phyloP scores from a whole-genome alignment of 1,284 basidiomycete species.

The Mycosarcoma mackinlayi region DNA sequence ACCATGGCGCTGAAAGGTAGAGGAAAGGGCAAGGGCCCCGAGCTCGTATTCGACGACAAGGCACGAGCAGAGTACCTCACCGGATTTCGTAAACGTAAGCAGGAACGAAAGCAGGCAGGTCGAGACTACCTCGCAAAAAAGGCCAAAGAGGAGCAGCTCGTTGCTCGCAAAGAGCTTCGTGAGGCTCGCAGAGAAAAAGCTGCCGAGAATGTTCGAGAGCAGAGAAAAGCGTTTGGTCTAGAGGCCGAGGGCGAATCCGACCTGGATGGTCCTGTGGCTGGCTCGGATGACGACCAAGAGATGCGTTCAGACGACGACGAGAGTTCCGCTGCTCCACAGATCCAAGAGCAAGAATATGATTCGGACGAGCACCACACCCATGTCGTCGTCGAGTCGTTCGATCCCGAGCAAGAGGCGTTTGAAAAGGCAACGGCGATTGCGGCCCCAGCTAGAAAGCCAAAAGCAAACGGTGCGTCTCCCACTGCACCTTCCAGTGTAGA shows the following conservation, averaged over 20 bases:
- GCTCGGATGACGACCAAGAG: slow-evolving; percentile 22
- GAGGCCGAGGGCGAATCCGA: slow-evolving; percentile 54
- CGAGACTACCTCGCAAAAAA: slow-evolving; percentile 52
- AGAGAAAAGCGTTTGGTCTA: slow-evolving; percentile 53
- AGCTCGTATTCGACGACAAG: slow-evolving; percentile 63
- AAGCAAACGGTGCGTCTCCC: slow-evolving; percentile 31
- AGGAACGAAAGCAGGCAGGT: slow-evolving; percentile 61
- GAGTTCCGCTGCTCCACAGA: slow-evolving; percentile 23
- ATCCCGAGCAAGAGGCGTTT: slow-evolving; percentile 49
- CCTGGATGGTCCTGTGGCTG: slow-evolving; percentile 23
- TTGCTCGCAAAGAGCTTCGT: slow-evolving; percentile 39
- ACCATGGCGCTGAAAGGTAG: slow-evolving; percentile 18
- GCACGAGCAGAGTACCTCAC: slow-evolving; percentile 63
- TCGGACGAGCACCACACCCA: slow-evolving; percentile 50
- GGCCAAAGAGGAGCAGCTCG: slow-evolving; percentile 52
- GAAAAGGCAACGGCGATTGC: slow-evolving; percentile 26
- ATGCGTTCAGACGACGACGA: slow-evolving; percentile 26
- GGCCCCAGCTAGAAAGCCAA: slow-evolving; percentile 13
- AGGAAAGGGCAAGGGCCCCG: slow-evolving; percentile 42
- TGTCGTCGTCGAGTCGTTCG: slow-evolving; percentile 47
- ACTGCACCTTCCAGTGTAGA: slow-evolving; percentile 37
- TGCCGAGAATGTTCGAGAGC: slow-evolving; percentile 60
- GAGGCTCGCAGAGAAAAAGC: slow-evolving; percentile 56
- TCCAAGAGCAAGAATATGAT: slow-evolving; percentile 45
- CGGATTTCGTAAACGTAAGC: slow-evolving; percentile 66